phyloP scores from a whole-genome alignment of 495 filamentous ascomycete genomes.

The Pseudevernia furfuracea region DNA sequence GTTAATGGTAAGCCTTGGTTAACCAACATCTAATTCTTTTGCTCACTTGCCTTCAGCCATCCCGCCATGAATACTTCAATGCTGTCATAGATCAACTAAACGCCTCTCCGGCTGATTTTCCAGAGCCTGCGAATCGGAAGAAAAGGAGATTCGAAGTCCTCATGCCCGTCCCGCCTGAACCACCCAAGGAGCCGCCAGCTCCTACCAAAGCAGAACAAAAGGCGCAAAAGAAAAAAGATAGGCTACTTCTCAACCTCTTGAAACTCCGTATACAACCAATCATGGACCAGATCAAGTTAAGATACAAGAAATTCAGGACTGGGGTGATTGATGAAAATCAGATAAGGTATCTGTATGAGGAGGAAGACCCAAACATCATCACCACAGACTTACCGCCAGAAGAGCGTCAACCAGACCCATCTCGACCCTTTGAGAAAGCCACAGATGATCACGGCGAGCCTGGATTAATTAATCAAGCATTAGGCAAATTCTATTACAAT shows the following conservation, averaged over 20 bases:
- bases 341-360: constrained; percentile 73
- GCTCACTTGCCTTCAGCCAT: constrained; percentile 37
- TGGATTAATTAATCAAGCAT: constrained; percentile 59
- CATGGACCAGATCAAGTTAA: constrained; percentile 87
- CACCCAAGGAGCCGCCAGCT: constrained; percentile 46
- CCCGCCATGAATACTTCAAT: constrained; percentile 68
- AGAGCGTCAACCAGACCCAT: constrained; percentile 42
- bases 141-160: constrained; percentile 72
- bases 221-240: constrained; percentile 71
- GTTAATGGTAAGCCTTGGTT: constrained; percentile 39
- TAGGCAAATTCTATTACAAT: constrained; percentile 86
- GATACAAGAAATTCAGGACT: constrained; percentile 74
- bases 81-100: constrained; percentile 64
- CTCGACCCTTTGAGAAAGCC: constrained; percentile 66
- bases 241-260: constrained; percentile 68
- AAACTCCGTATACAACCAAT: constrained; percentile 84
- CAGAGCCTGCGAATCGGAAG: constrained; percentile 75
- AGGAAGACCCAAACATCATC: constrained; percentile 72
- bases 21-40: constrained; percentile 21
- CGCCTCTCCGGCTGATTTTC: constrained; percentile 75
- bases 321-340: constrained; percentile 64
- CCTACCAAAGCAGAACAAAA: constrained; percentile 69
- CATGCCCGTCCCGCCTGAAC: constrained; percentile 63
- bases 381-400: constrained; percentile 63
- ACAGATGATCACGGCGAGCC: constrained; percentile 66